Conservation (phyloP, 2,329 filamentous ascomycete genomes). For the Scortechinia acanthostroma region DNA sequence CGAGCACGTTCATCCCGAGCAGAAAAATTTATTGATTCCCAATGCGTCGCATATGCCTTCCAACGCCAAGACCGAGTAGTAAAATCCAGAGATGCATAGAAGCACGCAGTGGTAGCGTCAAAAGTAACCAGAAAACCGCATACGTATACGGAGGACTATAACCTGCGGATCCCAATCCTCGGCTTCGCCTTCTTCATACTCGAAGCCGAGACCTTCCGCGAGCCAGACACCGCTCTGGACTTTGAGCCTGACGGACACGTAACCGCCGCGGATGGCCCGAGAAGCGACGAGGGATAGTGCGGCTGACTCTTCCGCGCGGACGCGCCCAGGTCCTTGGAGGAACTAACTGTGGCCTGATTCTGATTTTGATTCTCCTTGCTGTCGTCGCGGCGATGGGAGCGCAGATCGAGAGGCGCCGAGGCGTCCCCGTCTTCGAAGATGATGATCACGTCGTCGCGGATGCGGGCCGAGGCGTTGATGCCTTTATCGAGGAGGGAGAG, state of each 20-base stretch:
- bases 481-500: slow-evolving; percentile 13
- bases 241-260: too few relatives aligned
- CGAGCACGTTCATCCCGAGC: too few relatives aligned
- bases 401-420: too few relatives aligned
- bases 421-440: slow-evolving; percentile 1
- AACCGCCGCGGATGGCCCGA: too few relatives aligned
- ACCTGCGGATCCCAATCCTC: background rate
- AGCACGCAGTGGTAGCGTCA: too few relatives aligned
- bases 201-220: background rate
- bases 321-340: background rate
- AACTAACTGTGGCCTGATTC: background rate
- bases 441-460: background rate
- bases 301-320: background rate
- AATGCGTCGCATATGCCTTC: too few relatives aligned
- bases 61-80: too few relatives aligned
- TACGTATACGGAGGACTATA: background rate
- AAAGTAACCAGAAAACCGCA: too few relatives aligned
- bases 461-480: slow-evolving; percentile 7
- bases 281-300: background rate
- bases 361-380: background rate
- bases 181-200: too few relatives aligned
- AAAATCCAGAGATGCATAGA: too few relatives aligned
- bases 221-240: background rate
- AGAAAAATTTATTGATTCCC: too few relatives aligned
- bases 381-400: too few relatives aligned